These are phyloP conservation scores for Adansonia grandidieri DNA, from an alignment of 441 rosid species.

Conservation along the genomic window DNA sequence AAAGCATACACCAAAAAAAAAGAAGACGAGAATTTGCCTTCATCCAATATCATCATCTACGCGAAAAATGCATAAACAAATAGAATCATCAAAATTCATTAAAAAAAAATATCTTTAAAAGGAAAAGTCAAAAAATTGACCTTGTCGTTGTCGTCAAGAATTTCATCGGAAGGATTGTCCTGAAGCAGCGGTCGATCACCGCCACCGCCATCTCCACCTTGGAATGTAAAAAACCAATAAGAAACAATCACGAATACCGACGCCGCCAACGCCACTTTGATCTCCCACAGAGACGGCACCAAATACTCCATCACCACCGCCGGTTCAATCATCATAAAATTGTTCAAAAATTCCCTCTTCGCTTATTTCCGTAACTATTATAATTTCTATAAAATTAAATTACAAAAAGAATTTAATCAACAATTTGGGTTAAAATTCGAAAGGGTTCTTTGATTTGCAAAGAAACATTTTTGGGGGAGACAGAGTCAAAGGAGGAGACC, in stretches of 20 bases:
- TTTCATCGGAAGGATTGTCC: conserved; percentile 44
- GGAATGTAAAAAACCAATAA: conserved; percentile 62
- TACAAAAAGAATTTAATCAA: neutral
- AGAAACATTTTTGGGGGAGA: neutral
- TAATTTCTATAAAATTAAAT: neutral
- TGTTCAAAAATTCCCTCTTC: neutral
- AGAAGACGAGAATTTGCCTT: neutral
- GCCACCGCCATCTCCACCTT: conserved; percentile 38
- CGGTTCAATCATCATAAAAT: conserved; percentile 23
- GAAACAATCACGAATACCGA: conserved; percentile 59
- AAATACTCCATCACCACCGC: conserved; percentile 52
- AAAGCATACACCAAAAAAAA: neutral
- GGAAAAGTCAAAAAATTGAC: conserved; percentile 41
- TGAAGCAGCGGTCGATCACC: conserved; percentile 43
- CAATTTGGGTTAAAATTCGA: neutral
- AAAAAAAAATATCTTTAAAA: neutral
- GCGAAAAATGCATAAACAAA: neutral
- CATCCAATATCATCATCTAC: neutral
- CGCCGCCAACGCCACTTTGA: conserved; percentile 72
- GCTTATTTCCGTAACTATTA: neutral
- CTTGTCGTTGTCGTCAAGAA: conserved; percentile 58
- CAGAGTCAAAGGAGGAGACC: conserved; percentile 24
- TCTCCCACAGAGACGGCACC: conserved; percentile 92
- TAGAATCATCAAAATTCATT: neutral
- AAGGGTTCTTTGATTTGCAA: conserved; percentile 14